Conservation (phyloP, 441 rosid genomes). For the Pelargonium fulgidum region DNA sequence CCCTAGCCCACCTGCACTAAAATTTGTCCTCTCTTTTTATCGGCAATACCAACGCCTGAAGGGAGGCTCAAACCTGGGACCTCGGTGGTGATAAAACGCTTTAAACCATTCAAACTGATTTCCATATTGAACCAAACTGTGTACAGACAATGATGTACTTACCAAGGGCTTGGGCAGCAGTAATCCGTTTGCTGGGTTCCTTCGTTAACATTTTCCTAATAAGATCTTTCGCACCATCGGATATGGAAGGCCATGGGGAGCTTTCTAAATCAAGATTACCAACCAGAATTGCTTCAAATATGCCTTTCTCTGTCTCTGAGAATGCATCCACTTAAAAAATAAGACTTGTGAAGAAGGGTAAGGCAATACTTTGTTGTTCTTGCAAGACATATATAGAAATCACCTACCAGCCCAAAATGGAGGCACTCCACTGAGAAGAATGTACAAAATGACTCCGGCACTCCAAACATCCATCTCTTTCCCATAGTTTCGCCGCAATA, state of each 20-base stretch:
- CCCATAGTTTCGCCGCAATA: conserved; percentile 4
- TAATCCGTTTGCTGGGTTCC: conserved; percentile 13
- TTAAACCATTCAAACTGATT: neutral
- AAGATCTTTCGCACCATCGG: conserved; percentile 13
- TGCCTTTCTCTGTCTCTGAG: conserved; percentile 5
- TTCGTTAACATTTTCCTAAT: conserved; percentile 12
- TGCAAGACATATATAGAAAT: neutral
- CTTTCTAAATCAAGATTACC: conserved; percentile 9
- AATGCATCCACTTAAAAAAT: neutral
- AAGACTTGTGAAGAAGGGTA: neutral
- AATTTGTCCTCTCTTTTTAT: too few relatives aligned
- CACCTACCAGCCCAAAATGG: conserved; percentile 12
- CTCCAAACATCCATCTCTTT: conserved; percentile 13
- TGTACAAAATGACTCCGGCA: conserved; percentile 9
- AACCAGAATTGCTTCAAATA: neutral
- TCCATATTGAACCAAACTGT: too few relatives aligned
- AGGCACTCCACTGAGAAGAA: conserved; percentile 9
- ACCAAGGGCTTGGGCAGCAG: conserved; percentile 14
- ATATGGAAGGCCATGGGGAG: conserved; percentile 12
- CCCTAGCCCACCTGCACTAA: too few relatives aligned
- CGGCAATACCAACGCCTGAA: too few relatives aligned
- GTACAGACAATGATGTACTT: neutral
- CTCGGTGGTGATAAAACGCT: neutral
- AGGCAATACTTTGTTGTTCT: neutral
- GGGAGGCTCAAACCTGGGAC: too few relatives aligned